phyloP scores from a whole-genome alignment of 2,329 filamentous ascomycete species.

The Penicillium sp. region DNA sequence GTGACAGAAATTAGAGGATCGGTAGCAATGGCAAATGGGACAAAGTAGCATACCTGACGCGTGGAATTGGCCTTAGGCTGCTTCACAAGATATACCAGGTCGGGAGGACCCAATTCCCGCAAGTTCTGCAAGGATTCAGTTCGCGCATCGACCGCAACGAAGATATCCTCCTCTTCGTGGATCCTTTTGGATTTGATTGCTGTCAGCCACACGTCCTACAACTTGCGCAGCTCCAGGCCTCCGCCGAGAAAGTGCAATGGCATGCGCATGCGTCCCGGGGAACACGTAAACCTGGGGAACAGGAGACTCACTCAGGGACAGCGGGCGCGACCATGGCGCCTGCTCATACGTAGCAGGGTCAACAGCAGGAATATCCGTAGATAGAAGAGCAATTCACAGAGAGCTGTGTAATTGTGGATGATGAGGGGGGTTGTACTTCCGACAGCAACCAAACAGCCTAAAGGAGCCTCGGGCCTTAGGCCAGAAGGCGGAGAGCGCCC shows the following conservation, averaged over 20 bases:
- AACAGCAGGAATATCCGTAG: neutral
- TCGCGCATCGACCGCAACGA: conserved; percentile 79
- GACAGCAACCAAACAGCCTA: conserved; percentile 11
- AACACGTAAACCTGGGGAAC: conserved; percentile 29
- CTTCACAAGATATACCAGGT: conserved; percentile 92
- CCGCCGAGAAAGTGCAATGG: conserved; percentile 12
- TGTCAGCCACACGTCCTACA: conserved; percentile 19
- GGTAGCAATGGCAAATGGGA: neutral
- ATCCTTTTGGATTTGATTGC: conserved; percentile 58
- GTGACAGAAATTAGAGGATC: conserved; percentile 3
- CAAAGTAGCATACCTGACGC: conserved; percentile 50
- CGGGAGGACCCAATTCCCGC: conserved; percentile 90
- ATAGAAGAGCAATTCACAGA: neutral
- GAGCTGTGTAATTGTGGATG: neutral
- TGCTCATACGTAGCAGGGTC: conserved; percentile 22
- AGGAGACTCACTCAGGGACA: conserved; percentile 65
- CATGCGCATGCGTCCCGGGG: conserved; percentile 25
- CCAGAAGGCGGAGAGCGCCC: conserved; percentile 16
- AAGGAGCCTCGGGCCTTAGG: conserved; percentile 19
- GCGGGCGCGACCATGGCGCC: conserved; percentile 68
- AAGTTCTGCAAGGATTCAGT: conserved; percentile 82
- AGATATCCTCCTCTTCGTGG: conserved; percentile 87
- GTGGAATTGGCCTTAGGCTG: conserved; percentile 58
- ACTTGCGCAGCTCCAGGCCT: conserved; percentile 8
- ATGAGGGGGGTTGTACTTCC: too few species aligned